phyloP scores from a whole-genome alignment of 306 rosid genomes.

The Potentilla sterilis region DNA sequence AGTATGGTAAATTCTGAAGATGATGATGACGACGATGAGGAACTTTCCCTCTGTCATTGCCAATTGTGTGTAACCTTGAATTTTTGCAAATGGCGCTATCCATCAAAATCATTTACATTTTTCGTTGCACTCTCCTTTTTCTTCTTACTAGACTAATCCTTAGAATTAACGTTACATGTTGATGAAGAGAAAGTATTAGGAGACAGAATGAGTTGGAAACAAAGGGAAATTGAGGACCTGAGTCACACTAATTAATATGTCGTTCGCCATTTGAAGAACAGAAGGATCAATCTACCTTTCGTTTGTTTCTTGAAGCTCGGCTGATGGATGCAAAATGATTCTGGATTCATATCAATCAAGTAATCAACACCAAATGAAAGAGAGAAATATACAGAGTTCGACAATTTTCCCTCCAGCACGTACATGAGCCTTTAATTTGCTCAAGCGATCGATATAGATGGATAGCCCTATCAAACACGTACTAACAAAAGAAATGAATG shows the following conservation, averaged over 20 bases:
- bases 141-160: not conserved
- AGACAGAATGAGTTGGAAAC: no score
- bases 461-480: not conserved
- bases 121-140: not conserved
- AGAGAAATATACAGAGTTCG: not conserved
- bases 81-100: not conserved
- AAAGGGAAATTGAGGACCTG: no score
- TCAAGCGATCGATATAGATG: not conserved
- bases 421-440: slow-evolving; percentile 4
- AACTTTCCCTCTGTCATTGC: slow-evolving; percentile 10
- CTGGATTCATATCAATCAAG: not conserved
- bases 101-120: not conserved
- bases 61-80: not conserved
- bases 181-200: not conserved
- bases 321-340: not conserved
- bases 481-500: not conserved
- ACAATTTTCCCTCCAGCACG: not conserved
- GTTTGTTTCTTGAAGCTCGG: not conserved
- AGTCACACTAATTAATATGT: no score
- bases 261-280: no score
- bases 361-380: not conserved
- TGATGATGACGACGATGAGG: not conserved
- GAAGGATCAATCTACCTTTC: not conserved
- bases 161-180: not conserved
- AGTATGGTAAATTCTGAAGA: not conserved